A percentile compares a stretch with the other conserved stretches of the same genome.
phyloP scores from a whole-genome alignment of 2,329 filamentous ascomycete genomes.

The Metarhizium sp. region DNA sequence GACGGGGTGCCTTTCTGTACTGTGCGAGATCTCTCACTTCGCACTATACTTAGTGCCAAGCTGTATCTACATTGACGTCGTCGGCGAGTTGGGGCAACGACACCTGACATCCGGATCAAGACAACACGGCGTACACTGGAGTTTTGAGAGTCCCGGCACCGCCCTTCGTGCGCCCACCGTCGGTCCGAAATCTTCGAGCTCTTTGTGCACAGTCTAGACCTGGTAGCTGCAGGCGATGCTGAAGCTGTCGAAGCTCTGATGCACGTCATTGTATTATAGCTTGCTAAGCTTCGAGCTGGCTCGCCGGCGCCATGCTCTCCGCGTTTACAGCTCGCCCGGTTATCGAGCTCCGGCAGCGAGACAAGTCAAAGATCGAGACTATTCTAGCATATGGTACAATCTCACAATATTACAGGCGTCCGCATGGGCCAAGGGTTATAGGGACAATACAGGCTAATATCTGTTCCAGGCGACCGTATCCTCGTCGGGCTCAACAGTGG shows the following conservation, averaged over 20 bases:
- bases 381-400: constrained; percentile 75
- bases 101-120: neutral
- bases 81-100: constrained; percentile 3
- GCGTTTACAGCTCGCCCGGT: constrained; percentile 94
- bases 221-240: neutral
- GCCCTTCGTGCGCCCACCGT: neutral
- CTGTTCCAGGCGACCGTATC: constrained; percentile 66
- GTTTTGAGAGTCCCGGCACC: neutral
- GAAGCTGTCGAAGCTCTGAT: constrained; percentile 16
- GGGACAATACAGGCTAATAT: constrained; percentile 1
- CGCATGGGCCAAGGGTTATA: neutral
- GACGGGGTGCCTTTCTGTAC: neutral
- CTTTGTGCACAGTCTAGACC: neutral
- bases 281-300: constrained; percentile 30
- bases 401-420: neutral
- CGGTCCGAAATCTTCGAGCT: neutral
- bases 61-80: constrained; percentile 17
- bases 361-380: constrained; percentile 96
- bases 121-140: neutral
- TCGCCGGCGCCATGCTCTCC: constrained; percentile 67
- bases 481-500: constrained; percentile 89
- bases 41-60: neutral
- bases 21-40: neutral
- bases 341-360: constrained; percentile 89
- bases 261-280: constrained; percentile 18